Evolutionary conservation across 768 basidiomycete species (phyloP), one percentile per base, ranked within the genome.

Genomic region (Multifurca ochricompacta): DNA sequence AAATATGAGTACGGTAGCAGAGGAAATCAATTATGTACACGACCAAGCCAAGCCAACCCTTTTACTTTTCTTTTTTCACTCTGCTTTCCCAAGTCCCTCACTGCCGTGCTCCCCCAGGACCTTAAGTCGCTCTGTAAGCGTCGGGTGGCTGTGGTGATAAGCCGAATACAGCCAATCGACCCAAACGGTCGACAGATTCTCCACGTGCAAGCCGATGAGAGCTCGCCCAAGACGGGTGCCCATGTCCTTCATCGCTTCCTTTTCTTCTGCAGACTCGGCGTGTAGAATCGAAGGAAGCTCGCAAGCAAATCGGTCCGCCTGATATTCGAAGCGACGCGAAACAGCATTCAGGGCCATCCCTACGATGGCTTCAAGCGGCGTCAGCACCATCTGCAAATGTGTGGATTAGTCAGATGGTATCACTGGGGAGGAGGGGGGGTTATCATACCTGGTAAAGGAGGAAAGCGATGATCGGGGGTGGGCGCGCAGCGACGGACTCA

Each of bases 91-190:
- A 14, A 54, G 48, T 8, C 37, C 44, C 35, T 54, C 60, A 19
- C 42, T 21, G 8, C 56, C 58, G 21, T 52, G 63, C 21, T 60
- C 66, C 55, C 95, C 91, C 35, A 96, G 76, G 2, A 81, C 90
- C 59, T 80, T 83, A 63, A 97, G 72, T 7, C 94, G 79, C 72
- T 99, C 94, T 34, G 88, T 86, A 60, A 99, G 68, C 2, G 92
- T 96, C 4, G 95, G 95, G 69, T 99, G 95, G 43, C 89, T 93
- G 69, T 97, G 91, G 68, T 96, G 91, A 63, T 91, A 96, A 19
- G 90, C 89, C 47, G 92, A 96, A 72, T 95, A 96, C 82, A 92
- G 69, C 87, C 88, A 90, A 67, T 96, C 93, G 13, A 92, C 91
- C 84, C 91, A 91, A 43, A 96, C 88, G 1, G 90, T 92, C 44